Base-by-base conservation (phyloP, 192 early-diverging fungal genomes). In the Podila epicladia region DNA sequence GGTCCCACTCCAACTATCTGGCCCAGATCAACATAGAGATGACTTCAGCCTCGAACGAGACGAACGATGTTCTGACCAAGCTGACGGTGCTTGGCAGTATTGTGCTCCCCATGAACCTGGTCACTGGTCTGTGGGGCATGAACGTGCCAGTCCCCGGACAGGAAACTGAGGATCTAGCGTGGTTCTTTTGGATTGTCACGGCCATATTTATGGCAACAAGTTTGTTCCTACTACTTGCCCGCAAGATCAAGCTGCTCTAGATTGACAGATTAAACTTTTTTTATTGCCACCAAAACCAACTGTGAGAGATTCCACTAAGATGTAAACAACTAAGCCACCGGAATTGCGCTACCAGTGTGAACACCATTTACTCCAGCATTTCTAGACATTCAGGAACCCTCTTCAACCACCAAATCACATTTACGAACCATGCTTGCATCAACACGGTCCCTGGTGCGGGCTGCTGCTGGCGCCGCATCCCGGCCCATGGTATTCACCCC, bases 21-120 rank as follows among this genome's bases (percentile, higher is more conserved):
- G 91, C 93, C 2, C 90, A 92, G 73, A 91, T 93, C 32, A 92
- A 90, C n/a, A 90, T 94, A 8, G 92, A 93, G 73, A 86, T 93
- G 65, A 92, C 92, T 5, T 87, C 88, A 60, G 87, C 91, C 5
- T 91, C 92, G 35, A 95, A 96, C 84, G 73, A 89, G 22, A 97
- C 96, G 7, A 97, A 95, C 64, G 93, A 94, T 50, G 95, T 95
- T 0, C 93, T 98, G 26, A 92, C 94, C 64, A 91, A 92, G 67
- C 89, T 99, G 77, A 97, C 96, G 2, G 93, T 94, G 9, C 65
- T 98, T 58, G 97, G 95, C 0, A 92, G 91, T 32, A 94, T 99
- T 48, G 80, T 99, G 20, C 89, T 99, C 29, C 97, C 97, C 17
- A 82, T 98, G 67, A 97, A 97, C 68, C 80, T 98, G 65, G 87